Conservation (phyloP, 306 rosid species). For the Quercus aquifolioides region DNA sequence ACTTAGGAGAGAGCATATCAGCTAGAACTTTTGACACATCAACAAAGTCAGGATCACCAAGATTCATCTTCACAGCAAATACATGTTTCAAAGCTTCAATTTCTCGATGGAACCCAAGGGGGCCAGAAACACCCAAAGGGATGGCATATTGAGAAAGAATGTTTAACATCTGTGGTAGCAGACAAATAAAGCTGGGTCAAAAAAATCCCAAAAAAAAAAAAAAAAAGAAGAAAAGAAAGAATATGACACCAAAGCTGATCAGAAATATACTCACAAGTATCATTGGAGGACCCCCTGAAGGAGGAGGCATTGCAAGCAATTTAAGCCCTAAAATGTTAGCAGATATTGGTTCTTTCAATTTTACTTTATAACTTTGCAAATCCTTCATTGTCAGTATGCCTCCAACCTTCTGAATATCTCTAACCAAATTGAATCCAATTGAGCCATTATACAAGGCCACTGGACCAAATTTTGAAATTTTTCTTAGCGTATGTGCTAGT, state of each 20-base stretch:
- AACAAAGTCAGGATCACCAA: conserved; percentile 81
- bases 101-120: conserved; percentile 69
- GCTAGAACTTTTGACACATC: conserved; percentile 53
- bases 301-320: conserved; percentile 78
- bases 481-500: conserved; percentile 50
- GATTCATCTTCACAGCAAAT: conserved; percentile 71
- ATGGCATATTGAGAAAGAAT: conserved; percentile 59
- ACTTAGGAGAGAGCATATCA: conserved; percentile 73
- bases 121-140: conserved; percentile 59
- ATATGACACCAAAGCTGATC: background rate
- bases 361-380: conserved; percentile 47
- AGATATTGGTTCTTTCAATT: conserved; percentile 45
- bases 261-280: conserved; percentile 54
- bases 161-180: conserved; percentile 60
- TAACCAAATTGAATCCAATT: conserved; percentile 53
- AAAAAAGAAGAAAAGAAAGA: background rate
- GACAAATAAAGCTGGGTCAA: conserved; percentile 4
- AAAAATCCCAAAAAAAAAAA: background rate
- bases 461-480: conserved; percentile 51
- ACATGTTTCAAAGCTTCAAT: conserved; percentile 82
- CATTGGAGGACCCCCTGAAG: conserved; percentile 84
- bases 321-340: conserved; percentile 44
- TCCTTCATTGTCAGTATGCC: conserved; percentile 64
- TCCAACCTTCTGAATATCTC: conserved; percentile 63
- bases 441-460: conserved; percentile 55